Base-by-base conservation (phyloP, 2,329 filamentous ascomycete species). In the Trichophyton simii region DNA sequence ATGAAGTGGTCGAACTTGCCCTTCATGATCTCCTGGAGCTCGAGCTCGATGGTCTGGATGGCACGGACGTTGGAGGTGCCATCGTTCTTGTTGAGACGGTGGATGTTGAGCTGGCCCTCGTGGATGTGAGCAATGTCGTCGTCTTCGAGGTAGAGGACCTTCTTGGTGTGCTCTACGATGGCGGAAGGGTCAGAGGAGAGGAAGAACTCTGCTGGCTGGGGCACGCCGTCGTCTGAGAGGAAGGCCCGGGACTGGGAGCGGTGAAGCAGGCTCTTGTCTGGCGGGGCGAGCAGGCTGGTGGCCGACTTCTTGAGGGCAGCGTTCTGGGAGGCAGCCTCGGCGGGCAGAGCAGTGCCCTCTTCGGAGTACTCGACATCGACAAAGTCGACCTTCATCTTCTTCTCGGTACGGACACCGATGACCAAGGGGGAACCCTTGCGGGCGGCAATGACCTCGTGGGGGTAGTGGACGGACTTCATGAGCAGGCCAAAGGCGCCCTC, bases 11-110 rank as follows among this genome's bases (percentile, higher is more conserved):
- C 94, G 78, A 97, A 99, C 75, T 94, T 95, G 77, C 94, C 94
- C 87, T 99, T 99, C 94, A 99, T 99, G 78, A 99, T 99, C 82
- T 99, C 91, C 81, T 99, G 94, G 66, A 99, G 87, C 82, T 99
- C 91, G 58, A 99, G 88, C 82, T 99, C 94, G 61, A 99, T 85
- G 61, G 94, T 99, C 83, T 99, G 94, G 75, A 99, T 99, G 70
- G 89, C 90, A 75, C 94, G 91, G 69, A 97, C 91, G 73, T 97
- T 96, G 78, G 90, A 95, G 73, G 88, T 91, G 68, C 92, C 92
- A 74, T 97, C 92, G 69, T 91, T 88, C 85, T 97, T 97, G 78
- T 89, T 91, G 69, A 97, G 83, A 73, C 94, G 90, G 83, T 99
- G 94, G 71, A 99, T 99, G 83, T 99, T 97, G 70, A 99, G 85